Evolutionary conservation across 257 asterid genomes (phyloP).

Genomic region (Hygrophila difformis): DNA sequence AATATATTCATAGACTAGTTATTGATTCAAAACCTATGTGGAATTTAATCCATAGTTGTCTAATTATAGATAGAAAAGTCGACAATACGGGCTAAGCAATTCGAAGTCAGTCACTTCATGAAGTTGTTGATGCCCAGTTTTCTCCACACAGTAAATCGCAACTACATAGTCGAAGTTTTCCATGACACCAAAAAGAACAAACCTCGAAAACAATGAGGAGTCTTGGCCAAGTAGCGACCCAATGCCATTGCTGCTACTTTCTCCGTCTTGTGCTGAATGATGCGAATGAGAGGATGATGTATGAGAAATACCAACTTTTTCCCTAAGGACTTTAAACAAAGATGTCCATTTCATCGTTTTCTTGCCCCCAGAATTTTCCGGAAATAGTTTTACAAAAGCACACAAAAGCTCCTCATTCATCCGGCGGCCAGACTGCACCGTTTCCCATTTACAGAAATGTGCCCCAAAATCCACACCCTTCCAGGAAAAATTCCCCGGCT

Average conservation of each 20-base stretch:
- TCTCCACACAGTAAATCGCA: not conserved
- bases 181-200: conserved; percentile 1
- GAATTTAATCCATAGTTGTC: not conserved
- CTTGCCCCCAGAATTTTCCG: conserved; percentile 44
- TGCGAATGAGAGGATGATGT: conserved; percentile 43
- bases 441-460: conserved; percentile 4
- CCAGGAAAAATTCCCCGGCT: too few relatives aligned
- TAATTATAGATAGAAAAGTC: too few relatives aligned
- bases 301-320: conserved; percentile 83
- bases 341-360: conserved; percentile 98
- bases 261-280: conserved; percentile 49
- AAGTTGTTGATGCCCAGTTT: not conserved
- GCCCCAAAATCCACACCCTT: too few relatives aligned
- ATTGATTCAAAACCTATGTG: not conserved
- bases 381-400: conserved; percentile 30
- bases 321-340: conserved; percentile 94
- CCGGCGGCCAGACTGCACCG: conserved; percentile 27
- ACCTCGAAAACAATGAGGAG: conserved; percentile 70
- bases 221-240: conserved; percentile 41
- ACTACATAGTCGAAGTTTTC: not conserved
- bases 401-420: conserved; percentile 49
- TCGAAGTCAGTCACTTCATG: not conserved
- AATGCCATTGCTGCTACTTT: conserved; percentile 31
- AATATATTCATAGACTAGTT: too few relatives aligned
- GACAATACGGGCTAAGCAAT: not conserved